Evolutionary conservation across 1,284 basidiomycete species (phyloP).

Genomic region (Leccinum fallax): DNA sequence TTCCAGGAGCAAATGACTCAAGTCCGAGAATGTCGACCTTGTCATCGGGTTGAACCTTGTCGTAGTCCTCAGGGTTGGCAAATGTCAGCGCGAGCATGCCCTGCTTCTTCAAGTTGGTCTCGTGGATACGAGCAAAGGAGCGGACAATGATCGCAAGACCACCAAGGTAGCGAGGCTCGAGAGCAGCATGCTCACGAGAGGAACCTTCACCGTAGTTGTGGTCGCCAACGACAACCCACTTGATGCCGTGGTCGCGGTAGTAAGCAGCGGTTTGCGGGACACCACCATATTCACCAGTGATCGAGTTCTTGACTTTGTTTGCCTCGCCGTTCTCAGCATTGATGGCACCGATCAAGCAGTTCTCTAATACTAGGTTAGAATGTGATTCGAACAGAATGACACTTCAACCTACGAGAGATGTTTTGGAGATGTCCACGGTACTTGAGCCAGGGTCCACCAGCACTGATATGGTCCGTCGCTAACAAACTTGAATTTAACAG

Average conservation of each 20-base stretch:
- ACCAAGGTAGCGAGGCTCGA: not conserved
- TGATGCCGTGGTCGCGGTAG: not conserved
- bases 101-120: constrained; percentile 1
- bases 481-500: not conserved
- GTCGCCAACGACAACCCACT: not conserved
- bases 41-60: not conserved
- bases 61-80: not conserved
- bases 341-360: not conserved
- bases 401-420: not conserved
- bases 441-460: not conserved
- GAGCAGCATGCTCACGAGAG: not conserved
- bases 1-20: constrained; percentile 83
- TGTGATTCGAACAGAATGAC: not conserved
- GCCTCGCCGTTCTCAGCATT: not conserved
- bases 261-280: not conserved
- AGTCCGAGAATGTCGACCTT: constrained; percentile 55
- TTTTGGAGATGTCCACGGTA: not conserved
- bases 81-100: not conserved
- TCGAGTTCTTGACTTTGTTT: not conserved
- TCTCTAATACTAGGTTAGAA: not conserved
- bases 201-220: not conserved
- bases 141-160: not conserved
- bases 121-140: not conserved
- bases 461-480: not conserved
- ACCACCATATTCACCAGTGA: not conserved